Percentiles rank a stretch among this genome's conserved stretches.
phyloP scores from a whole-genome alignment of 1,284 basidiomycete genomes.

The Stygiomarasmius scandens region DNA sequence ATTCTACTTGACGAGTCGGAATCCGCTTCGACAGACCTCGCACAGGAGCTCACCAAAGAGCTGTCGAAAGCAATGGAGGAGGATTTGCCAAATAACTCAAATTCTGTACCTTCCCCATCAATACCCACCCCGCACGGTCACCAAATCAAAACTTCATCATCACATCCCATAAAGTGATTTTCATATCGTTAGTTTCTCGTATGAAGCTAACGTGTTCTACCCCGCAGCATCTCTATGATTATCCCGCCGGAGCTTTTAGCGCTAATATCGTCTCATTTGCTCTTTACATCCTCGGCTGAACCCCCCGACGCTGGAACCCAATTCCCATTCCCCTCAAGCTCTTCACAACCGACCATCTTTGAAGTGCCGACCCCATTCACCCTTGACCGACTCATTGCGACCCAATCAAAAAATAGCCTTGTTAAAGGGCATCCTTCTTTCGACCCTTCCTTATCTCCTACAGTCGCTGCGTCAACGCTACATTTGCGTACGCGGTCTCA shows the following conservation, averaged over 20 bases:
- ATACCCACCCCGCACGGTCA: slow-evolving; percentile 15
- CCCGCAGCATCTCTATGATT: slow-evolving; percentile 61
- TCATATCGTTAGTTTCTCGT: slow-evolving; percentile 7
- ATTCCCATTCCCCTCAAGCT: slow-evolving; percentile 8
- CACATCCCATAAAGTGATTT: slow-evolving; percentile 83
- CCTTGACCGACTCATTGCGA: slow-evolving; percentile 39
- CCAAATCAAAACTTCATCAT: slow-evolving; percentile 72
- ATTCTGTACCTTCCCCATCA: slow-evolving; percentile 15
- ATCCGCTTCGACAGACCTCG: slow-evolving; percentile 32
- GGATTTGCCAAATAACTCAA: slow-evolving; percentile 18
- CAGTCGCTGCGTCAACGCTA: slow-evolving; percentile 23
- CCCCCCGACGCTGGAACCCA: neutral
- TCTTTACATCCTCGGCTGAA: slow-evolving; percentile 30
- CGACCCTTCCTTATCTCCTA: slow-evolving; percentile 13
- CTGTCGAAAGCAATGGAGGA: slow-evolving; percentile 57
- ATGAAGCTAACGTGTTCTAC: slow-evolving; percentile 4
- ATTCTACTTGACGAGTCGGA: slow-evolving; percentile 21
- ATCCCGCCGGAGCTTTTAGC: slow-evolving; percentile 64
- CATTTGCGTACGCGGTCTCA: slow-evolving; percentile 33
- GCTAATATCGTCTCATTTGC: slow-evolving; percentile 57
- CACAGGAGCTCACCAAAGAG: slow-evolving; percentile 53
- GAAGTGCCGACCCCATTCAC: slow-evolving; percentile 46
- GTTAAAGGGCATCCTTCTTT: slow-evolving; percentile 6
- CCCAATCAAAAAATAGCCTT: slow-evolving; percentile 18
- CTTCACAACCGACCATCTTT: slow-evolving; percentile 44